phyloP scores from a whole-genome alignment of 352 stramenopile genomes.

The Phytophthora pluvialis region DNA sequence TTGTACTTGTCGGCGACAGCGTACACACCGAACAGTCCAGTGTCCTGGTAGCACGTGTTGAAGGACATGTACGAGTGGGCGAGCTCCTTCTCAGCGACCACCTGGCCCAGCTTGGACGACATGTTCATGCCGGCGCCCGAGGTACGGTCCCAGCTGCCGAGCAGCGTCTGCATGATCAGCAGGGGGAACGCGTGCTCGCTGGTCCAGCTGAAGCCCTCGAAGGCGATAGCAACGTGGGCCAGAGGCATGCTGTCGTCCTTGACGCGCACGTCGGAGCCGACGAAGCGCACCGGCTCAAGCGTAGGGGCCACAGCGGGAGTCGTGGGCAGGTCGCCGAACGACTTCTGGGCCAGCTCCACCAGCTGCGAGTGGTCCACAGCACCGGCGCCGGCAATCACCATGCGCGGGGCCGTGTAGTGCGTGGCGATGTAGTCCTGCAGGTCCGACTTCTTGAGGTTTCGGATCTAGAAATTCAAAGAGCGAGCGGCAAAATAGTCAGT shows the following conservation, averaged over 20 bases:
- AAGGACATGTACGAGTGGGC: constrained; percentile 99
- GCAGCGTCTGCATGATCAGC: constrained; percentile 97
- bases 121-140: constrained; percentile 95
- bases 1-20: constrained; percentile 95
- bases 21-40: constrained; percentile 99
- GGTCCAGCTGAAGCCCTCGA: constrained; percentile 98
- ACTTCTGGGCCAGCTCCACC: constrained; percentile 96
- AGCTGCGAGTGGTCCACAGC: constrained; percentile 97
- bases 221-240: constrained; percentile 97
- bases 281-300: constrained; percentile 83
- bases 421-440: constrained; percentile 98
- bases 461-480: constrained; percentile 54
- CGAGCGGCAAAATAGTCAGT: constrained; percentile 17
- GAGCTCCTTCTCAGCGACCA: constrained; percentile 95
- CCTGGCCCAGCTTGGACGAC: constrained; percentile 96
- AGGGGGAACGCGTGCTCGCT: constrained; percentile 98
- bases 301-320: constrained; percentile 70
- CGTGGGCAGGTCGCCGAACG: constrained; percentile 95
- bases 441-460: constrained; percentile 94
- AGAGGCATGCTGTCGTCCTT: constrained; percentile 89
- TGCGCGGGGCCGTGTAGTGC: constrained; percentile 99
- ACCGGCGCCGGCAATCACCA: constrained; percentile 98
- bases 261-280: constrained; percentile 92
- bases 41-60: constrained; percentile 99
- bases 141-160: constrained; percentile 93